phyloP scores from a whole-genome alignment of 192 early-diverging fungal genomes.

The Entrophospora sp. region DNA sequence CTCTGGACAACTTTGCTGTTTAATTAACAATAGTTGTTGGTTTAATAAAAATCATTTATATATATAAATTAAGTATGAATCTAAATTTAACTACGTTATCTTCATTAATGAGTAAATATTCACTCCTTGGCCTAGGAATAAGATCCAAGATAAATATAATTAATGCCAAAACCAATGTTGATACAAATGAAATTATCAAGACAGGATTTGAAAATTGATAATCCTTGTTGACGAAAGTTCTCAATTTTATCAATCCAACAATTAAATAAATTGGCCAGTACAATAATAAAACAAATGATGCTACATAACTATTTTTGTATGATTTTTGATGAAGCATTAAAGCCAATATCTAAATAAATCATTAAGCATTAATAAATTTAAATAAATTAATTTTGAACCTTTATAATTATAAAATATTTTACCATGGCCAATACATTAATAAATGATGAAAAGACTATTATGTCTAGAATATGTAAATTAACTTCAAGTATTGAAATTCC shows the following conservation, averaged over 20 bases:
- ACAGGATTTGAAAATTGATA: background rate
- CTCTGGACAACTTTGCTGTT: slow-evolving; percentile 55
- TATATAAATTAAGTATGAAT: background rate
- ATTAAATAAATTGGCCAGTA: slow-evolving; percentile 47
- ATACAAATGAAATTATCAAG: background rate
- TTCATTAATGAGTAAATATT: slow-evolving; percentile 1
- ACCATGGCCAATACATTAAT: slow-evolving; percentile 25
- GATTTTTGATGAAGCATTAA: slow-evolving; percentile 24
- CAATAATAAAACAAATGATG: slow-evolving; percentile 48
- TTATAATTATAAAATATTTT: too few relatives aligned
- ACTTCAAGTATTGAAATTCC: background rate
- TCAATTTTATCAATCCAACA: slow-evolving; percentile 29
- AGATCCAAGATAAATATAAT: slow-evolving; percentile 18
- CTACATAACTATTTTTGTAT: slow-evolving; percentile 26
- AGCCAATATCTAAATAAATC: background rate
- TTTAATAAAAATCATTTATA: background rate
- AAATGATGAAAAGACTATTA: slow-evolving; percentile 19
- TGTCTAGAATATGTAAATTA: slow-evolving; percentile 13
- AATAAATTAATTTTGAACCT: too few relatives aligned
- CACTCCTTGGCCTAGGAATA: background rate
- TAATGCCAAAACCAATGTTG: slow-evolving; percentile 12
- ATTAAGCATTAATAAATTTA: background rate
- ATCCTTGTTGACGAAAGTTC: slow-evolving; percentile 25
- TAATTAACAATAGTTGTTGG: too few relatives aligned
- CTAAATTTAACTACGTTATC: background rate